Evolutionary conservation across 2,329 filamentous ascomycete species (phyloP), one percentile per base, ranked within the genome.

Genomic region (Triangularia verruculosa): DNA sequence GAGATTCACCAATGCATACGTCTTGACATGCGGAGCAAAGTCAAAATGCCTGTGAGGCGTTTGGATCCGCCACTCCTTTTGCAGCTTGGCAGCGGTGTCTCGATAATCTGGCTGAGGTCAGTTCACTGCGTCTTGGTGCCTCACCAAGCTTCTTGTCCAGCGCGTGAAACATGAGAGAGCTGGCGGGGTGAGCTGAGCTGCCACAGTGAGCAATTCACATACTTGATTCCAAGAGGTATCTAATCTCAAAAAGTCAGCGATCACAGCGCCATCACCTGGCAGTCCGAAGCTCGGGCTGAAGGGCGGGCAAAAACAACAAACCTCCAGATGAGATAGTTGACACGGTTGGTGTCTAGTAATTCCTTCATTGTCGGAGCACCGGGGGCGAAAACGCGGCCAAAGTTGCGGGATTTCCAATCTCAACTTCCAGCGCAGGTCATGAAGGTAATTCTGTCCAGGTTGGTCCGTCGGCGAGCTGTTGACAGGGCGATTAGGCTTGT

Each of bases 241-340:
- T 86, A 74, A 53, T 63, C 34, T 20, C 51, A 39, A 51, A 63
- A 27, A 55, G 64, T 71, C 54, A 69, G 66, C 64, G 28, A 63
- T 28, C 12, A 39, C 15, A 32, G 25, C 57, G 52, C 55, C 22
- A 25, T 34, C 22, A 54, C 61, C 32, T 59, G 34, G 56, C 17
- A 28, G 51, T 27, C 51, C 51, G 20, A 12, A 51, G 52, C 30
- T 63, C 54, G 60, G 61, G 62, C 59, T 65, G 64, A 60, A 67
- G 65, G 60, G 67, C 60, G 65, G 67, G 61, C 60, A 65, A 69
- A 70, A 68, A 66, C 67, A 65, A 83, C 86, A 77, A 81, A 89
- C 86, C 85, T 87, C 86, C 86, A 89, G 75, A 89, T 82, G 76
- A 89, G 82, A 81, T 86, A 89, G 80, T 89, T 89, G 82, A 89